Evolutionary conservation across 441 rosid species (phyloP).

Genomic region (Caryocar brasiliense): DNA sequence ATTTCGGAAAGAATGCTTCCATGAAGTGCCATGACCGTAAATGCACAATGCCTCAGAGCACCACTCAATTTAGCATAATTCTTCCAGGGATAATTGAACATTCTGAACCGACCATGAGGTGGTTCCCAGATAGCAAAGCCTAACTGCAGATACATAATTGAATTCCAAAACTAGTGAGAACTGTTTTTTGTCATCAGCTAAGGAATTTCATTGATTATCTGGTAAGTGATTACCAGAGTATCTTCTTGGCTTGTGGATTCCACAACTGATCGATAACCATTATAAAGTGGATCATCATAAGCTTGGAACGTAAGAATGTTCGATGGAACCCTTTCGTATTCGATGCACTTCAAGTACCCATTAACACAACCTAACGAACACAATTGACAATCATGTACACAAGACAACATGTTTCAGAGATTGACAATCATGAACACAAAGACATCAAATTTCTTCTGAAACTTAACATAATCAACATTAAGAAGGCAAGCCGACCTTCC

Average conservation of each 20-base stretch:
- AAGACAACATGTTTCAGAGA: too few relatives aligned
- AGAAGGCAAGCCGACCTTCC: constrained; percentile 34
- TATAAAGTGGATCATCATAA: constrained; percentile 54
- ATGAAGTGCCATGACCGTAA: constrained; percentile 73
- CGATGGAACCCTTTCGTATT: constrained; percentile 50
- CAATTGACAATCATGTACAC: neutral
- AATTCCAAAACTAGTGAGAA: neutral
- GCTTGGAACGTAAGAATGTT: constrained; percentile 58
- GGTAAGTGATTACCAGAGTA: constrained; percentile 22
- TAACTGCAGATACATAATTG: constrained; percentile 27
- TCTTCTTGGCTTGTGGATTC: constrained; percentile 58
- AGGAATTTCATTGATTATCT: neutral
- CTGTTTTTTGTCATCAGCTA: neutral
- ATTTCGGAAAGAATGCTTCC: constrained; percentile 71
- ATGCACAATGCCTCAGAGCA: constrained; percentile 71
- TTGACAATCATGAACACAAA: neutral
- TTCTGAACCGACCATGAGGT: constrained; percentile 62
- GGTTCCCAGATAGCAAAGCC: constrained; percentile 74
- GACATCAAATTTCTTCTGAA: neutral
- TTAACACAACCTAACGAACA: constrained; percentile 38
- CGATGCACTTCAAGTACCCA: constrained; percentile 48
- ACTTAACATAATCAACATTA: neutral
- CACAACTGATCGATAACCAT: constrained; percentile 52
- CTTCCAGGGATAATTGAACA: constrained; percentile 58
- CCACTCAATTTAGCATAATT: constrained; percentile 49